Base-by-base conservation (phyloP, 495 filamentous ascomycete species). In the Talaromyces stipitatus region DNA sequence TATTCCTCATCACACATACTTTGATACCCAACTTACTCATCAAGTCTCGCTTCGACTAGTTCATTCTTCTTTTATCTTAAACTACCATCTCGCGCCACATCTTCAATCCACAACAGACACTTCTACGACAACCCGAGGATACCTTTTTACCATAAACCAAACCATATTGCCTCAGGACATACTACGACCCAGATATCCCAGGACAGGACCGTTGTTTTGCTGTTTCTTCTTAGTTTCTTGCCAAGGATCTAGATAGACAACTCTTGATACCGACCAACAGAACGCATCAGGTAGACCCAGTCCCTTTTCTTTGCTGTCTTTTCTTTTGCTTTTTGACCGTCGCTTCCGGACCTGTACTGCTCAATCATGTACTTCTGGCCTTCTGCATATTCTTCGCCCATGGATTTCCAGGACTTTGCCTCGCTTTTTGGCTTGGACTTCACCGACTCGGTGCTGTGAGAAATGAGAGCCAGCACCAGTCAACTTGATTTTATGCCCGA, bases 231-330 rank as follows among this genome's bases (percentile, higher is more conserved):
- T 58, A 56, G 54, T 54, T 41, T 57, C 41, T 58, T 52, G 72
- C 66, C 60, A 29, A 60, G 54, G 27, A 56, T 60, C 30, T 54
- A 57, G 57, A 60, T 59, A 67, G 62, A 72, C 66, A 69, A 54
- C 27, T 33, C 16, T 43, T 58, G 24, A 54, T 26, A 30, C 27
- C 55, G 50, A 58, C 46, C 26, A 43, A 48, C 55, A 58, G 24
- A 54, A 47, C 33, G 65, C 67, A 72, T 69, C 69, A 78, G 74
- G 74, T 78, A 78, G 74, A 66, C 64, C 68, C 72, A 71, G 61
- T 65, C 63, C 67, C 68, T 59, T 71, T 72, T 69, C 63, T 48
- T 59, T 62, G 18, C 30, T 60, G 60, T 56, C 64, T 57, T 61
- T 59, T 30, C 45, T 46, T 47, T 56, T 62, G 53, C 18, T 47